These are phyloP conservation scores for Phoma sp. DNA, from an alignment of 2,329 filamentous ascomycete species.

Conservation along the genomic window DNA sequence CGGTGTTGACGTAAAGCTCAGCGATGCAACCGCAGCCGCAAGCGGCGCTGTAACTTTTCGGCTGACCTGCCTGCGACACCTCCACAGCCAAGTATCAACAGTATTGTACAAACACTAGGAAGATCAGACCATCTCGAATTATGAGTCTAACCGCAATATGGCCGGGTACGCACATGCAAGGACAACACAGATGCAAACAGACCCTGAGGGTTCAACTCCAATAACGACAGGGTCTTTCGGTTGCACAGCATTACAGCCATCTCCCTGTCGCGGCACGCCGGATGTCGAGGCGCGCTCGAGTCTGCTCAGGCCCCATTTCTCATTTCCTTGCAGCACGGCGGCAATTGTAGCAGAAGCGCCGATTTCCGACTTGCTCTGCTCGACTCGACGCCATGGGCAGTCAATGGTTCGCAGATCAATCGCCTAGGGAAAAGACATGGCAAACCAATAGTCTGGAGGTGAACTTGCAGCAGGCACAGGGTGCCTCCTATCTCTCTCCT, in stretches of 20 bases:
- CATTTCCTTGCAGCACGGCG: conserved; percentile 2
- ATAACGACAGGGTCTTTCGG: conserved; percentile 6
- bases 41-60: neutral
- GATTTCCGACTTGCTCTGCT: neutral
- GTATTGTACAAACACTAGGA: neutral
- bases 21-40: neutral
- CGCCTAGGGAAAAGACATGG: too few species aligned
- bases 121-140: conserved; percentile 1
- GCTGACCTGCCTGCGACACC: neutral
- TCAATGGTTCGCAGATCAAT: neutral
- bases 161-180: conserved; percentile 17
- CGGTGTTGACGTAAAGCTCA: conserved; percentile 1
- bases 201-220: conserved; percentile 1
- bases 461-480: neutral
- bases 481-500: neutral
- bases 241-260: conserved; percentile 10
- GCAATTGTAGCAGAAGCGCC: neutral
- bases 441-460: too few species aligned
- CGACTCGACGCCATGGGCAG: neutral
- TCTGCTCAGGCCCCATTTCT: neutral
- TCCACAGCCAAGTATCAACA: neutral
- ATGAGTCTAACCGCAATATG: neutral
- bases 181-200: conserved; percentile 7
- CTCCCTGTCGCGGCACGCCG: conserved; percentile 15
- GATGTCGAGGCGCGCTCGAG: neutral